These are phyloP conservation scores for Beauveria bassiana DNA, from an alignment of 2,329 filamentous ascomycete species.

Conservation along the genomic window DNA sequence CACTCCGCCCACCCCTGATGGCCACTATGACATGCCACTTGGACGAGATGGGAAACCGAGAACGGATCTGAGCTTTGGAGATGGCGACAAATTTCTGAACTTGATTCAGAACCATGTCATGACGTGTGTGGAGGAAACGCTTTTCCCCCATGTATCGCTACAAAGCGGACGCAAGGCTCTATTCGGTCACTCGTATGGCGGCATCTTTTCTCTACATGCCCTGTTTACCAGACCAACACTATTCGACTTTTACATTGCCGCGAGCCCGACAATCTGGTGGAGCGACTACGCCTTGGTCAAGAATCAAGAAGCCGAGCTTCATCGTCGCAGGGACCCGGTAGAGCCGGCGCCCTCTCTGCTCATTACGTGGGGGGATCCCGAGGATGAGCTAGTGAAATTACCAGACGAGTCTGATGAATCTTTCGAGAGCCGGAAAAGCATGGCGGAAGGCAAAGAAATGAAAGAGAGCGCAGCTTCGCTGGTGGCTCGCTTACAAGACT, in stretches of 20 bases:
- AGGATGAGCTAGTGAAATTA: constrained; percentile 22
- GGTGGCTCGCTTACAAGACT: constrained; percentile 15
- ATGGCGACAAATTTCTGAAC: constrained; percentile 35
- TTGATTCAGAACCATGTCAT: constrained; percentile 34
- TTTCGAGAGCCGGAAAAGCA: constrained; percentile 21
- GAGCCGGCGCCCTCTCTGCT: constrained; percentile 24
- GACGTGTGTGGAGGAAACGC: constrained; percentile 21
- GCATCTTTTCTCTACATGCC: constrained; percentile 37
- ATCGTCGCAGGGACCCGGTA: constrained; percentile 9
- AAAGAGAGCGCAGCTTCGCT: constrained; percentile 12
- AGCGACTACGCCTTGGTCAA: constrained; percentile 33
- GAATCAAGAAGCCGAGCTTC: constrained; percentile 23
- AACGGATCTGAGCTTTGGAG: constrained; percentile 26
- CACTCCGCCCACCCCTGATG: constrained; percentile 20
- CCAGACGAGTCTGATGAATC: constrained; percentile 22
- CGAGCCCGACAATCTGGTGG: constrained; percentile 41
- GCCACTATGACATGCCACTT: constrained; percentile 19
- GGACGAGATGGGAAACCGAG: constrained; percentile 19
- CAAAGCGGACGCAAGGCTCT: constrained; percentile 32
- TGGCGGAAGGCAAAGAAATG: constrained; percentile 16
- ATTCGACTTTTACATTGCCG: constrained; percentile 37
- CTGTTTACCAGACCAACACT: constrained; percentile 31
- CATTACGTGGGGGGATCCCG: constrained; percentile 24
- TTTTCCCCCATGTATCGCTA: constrained; percentile 23
- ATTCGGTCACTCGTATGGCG: constrained; percentile 42